A percentile compares a stretch with the other conserved stretches of the same genome.
Conservation (phyloP, 2,329 filamentous ascomycete species). For the Diaporthe ampelina region DNA sequence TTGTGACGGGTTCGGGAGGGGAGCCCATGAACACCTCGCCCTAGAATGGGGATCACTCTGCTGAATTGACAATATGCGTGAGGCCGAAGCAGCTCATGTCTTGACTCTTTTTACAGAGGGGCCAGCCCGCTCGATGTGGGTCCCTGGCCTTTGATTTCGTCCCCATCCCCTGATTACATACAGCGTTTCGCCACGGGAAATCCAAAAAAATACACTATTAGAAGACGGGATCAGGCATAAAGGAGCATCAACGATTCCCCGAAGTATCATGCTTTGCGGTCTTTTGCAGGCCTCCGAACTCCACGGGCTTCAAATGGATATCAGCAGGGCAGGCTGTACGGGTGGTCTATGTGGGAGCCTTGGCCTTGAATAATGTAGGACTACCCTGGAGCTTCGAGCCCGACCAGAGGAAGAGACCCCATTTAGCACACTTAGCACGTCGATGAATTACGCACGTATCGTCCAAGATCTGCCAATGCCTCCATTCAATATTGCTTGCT, state of each 20-base stretch:
- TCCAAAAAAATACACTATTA: constrained; percentile 40
- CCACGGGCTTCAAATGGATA: constrained; percentile 31
- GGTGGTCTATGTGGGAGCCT: constrained; percentile 29
- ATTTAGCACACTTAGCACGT: constrained; percentile 36
- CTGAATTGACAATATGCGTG: background rate
- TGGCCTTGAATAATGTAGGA: constrained; percentile 38
- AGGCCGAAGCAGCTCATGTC: background rate
- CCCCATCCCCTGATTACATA: constrained; percentile 34
- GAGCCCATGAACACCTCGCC: constrained; percentile 77
- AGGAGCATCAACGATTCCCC: constrained; percentile 37
- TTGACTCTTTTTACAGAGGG: constrained; percentile 18
- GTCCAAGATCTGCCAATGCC: constrained; percentile 6
- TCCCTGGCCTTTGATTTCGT: constrained; percentile 27
- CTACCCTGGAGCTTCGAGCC: constrained; percentile 38
- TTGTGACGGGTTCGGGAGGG: constrained; percentile 64
- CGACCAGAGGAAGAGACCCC: constrained; percentile 32
- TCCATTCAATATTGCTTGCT: constrained; percentile 34
- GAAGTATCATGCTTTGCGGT: constrained; percentile 32
- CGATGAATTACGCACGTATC: constrained; percentile 35
- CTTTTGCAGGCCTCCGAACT: constrained; percentile 15
- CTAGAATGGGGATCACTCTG: constrained; percentile 68
- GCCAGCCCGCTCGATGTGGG: constrained; percentile 28
- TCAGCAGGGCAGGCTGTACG: constrained; percentile 13
- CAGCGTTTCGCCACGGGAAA: constrained; percentile 40
- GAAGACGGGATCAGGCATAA: constrained; percentile 40